These are phyloP conservation scores for Pleurotus cornucopiae DNA, from an alignment of 768 basidiomycete species.

Conservation along the genomic window DNA sequence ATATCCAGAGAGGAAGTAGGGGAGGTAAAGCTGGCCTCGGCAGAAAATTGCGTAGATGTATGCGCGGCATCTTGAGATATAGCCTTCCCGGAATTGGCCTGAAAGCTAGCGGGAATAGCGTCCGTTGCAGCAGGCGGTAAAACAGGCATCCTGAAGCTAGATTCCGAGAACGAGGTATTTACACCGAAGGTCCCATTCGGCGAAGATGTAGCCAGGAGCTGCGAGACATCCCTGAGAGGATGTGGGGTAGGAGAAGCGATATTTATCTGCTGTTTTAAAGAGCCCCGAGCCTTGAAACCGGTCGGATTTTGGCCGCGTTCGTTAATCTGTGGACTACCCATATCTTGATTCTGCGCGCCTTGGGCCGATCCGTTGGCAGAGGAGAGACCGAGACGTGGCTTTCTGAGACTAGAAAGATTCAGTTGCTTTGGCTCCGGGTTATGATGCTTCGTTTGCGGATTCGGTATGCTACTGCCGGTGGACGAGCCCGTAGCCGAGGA, in stretches of 20 bases:
- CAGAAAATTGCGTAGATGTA: not conserved
- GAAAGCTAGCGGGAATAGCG: not conserved
- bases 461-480: not conserved
- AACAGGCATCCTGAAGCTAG: not conserved
- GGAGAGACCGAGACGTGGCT: not conserved
- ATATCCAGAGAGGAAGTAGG: not conserved
- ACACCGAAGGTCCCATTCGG: not conserved
- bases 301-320: not conserved
- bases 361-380: not conserved
- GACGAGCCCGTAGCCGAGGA: not conserved
- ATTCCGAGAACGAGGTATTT: not conserved
- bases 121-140: not conserved
- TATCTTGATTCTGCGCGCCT: not conserved
- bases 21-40: not conserved
- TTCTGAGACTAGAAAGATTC: constrained; percentile 6
- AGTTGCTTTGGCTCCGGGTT: not conserved
- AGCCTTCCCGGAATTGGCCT: not conserved
- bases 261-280: not conserved
- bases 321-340: not conserved
- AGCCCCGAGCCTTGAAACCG: not conserved
- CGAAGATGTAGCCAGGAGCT: not conserved
- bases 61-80: not conserved
- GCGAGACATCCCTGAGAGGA: not conserved
- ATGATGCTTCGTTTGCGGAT: constrained; percentile 4
- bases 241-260: not conserved